These are phyloP conservation scores for Pisolithus marmoratus DNA, from an alignment of 768 basidiomycete species.

Conservation along the genomic window DNA sequence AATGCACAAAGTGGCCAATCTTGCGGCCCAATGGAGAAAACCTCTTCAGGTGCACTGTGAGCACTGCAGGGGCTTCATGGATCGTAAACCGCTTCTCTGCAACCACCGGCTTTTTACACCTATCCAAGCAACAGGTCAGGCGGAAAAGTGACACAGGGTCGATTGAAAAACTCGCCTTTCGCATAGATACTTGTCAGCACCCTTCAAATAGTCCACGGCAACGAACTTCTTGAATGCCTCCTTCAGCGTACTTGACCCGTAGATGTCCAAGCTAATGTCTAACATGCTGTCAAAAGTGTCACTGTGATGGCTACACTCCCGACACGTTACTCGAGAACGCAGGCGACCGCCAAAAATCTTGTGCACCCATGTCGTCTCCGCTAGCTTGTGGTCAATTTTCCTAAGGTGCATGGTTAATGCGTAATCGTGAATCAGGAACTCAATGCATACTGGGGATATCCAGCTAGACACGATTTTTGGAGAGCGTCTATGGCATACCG, in stretches of 20 bases:
- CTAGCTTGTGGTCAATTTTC: slow-evolving; percentile 63
- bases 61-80: slow-evolving; percentile 78
- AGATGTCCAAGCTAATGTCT: slow-evolving; percentile 90
- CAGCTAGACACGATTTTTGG: slow-evolving; percentile 78
- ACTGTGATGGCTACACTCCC: slow-evolving; percentile 75
- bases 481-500: slow-evolving; percentile 89
- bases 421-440: not conserved
- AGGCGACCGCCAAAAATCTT: slow-evolving; percentile 89
- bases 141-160: slow-evolving; percentile 3
- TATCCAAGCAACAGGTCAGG: slow-evolving; percentile 25
- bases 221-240: slow-evolving; percentile 79
- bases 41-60: slow-evolving; percentile 93
- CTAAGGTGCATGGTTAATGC: slow-evolving; percentile 32
- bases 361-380: slow-evolving; percentile 91
- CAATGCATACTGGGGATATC: slow-evolving; percentile 57
- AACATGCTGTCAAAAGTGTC: slow-evolving; percentile 96
- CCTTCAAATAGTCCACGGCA: slow-evolving; percentile 75
- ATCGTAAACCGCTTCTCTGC: slow-evolving; percentile 90
- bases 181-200: slow-evolving; percentile 96
- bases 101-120: slow-evolving; percentile 87
- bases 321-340: slow-evolving; percentile 87
- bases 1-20: slow-evolving; percentile 71
- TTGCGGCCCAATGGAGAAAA: slow-evolving; percentile 91
- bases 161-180: slow-evolving; percentile 69
- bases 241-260: slow-evolving; percentile 52